Conservation (phyloP, 139 green algal genomes). For the Chlorella vulgaris region DNA sequence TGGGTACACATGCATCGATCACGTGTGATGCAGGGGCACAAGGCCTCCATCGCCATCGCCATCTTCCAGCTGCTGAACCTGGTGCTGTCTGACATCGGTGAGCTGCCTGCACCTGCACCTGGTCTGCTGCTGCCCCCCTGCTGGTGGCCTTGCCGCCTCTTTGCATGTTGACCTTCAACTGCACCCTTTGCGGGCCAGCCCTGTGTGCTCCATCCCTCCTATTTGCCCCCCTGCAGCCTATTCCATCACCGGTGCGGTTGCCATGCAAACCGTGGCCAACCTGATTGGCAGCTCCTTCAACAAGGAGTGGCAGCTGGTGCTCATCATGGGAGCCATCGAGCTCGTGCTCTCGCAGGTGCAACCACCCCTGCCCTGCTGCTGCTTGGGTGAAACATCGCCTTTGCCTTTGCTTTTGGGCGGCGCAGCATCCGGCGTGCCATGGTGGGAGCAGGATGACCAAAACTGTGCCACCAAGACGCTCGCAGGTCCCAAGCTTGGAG, state of each 20-base stretch:
- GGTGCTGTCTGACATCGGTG: conserved; percentile 50
- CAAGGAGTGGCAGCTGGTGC: conserved; percentile 27
- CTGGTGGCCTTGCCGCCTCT: no score
- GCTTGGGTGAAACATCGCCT: no score
- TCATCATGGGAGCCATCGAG: conserved; percentile 32
- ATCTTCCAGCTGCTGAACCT: conserved; percentile 57
- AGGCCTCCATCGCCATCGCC: conserved; percentile 17
- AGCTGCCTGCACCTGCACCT: conserved; percentile 33
- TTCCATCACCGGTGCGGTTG: conserved; percentile 1
- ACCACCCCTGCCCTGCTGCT: neutral
- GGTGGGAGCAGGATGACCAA: no score
- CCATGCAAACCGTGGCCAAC: conserved; percentile 3
- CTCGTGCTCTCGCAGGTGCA: conserved; percentile 37
- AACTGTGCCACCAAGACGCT: neutral
- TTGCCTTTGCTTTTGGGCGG: no score
- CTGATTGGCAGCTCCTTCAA: neutral
- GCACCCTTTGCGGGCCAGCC: no score
- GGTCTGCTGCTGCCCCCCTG: no score
- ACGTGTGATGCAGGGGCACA: conserved; percentile 30
- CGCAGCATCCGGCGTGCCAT: no score
- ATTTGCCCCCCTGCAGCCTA: neutral
- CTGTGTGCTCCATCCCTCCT: no score
- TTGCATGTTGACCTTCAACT: neutral
- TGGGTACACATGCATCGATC: neutral
- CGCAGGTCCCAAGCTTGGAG: conserved; percentile 39